Evolutionary conservation across 169 alveolate species (phyloP).

Genomic region (Babesia gibsoni): DNA sequence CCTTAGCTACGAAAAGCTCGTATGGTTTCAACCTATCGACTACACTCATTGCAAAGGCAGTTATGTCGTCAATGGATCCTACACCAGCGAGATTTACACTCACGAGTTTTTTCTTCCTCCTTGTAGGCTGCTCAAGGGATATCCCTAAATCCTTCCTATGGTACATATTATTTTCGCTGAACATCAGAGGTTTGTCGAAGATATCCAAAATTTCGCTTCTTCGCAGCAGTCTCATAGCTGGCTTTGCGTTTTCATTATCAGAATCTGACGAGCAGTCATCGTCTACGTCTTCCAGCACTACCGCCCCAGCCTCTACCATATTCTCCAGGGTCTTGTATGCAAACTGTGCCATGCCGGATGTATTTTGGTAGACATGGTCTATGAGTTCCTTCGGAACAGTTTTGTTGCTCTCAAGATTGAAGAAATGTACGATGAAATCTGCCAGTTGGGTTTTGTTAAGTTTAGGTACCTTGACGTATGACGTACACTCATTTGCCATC

Average conservation of each 20-base stretch:
- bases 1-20: constrained; percentile 48
- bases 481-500: constrained; percentile 20
- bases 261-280: neutral
- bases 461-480: constrained; percentile 7
- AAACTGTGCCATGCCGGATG: constrained; percentile 46
- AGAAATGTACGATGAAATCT: constrained; percentile 20
- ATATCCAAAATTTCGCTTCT: constrained; percentile 12
- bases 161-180: neutral
- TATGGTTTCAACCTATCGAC: constrained; percentile 45
- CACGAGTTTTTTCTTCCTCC: neutral
- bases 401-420: neutral
- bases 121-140: neutral
- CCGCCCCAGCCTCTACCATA: constrained; percentile 20
- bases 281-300: constrained; percentile 2
- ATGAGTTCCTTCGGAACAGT: constrained; percentile 26
- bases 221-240: neutral
- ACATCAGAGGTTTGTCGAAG: constrained; percentile 18
- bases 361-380: constrained; percentile 31
- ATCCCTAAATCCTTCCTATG: constrained; percentile 23
- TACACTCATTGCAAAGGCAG: constrained; percentile 34
- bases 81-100: neutral
- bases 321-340: constrained; percentile 21
- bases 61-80: constrained; percentile 29
- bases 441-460: neutral
- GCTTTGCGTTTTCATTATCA: neutral